Conservation (phyloP, 2,329 filamentous ascomycete genomes). For the Ascochyta clinopodiicola region DNA sequence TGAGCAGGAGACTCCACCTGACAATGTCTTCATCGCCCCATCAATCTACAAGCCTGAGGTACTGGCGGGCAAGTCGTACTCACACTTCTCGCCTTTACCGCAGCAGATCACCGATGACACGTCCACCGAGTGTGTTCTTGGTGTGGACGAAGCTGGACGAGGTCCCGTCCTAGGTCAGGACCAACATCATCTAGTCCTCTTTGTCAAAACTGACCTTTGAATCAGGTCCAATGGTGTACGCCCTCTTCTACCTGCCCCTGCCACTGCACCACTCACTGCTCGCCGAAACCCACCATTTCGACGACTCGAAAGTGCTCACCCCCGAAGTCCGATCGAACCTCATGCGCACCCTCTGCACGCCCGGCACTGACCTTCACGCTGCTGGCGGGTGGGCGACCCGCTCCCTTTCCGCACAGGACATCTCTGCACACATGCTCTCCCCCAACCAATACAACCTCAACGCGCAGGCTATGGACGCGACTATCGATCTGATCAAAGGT, state of each 20-base stretch:
- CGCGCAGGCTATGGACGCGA: constrained; percentile 93
- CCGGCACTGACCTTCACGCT: constrained; percentile 62
- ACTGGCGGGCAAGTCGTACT: constrained; percentile 55
- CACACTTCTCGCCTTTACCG: constrained; percentile 56
- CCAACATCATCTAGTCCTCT: neutral
- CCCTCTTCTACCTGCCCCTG: constrained; percentile 72
- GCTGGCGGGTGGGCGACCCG: constrained; percentile 85
- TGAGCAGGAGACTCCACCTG: constrained; percentile 44
- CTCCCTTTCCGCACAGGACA: constrained; percentile 82
- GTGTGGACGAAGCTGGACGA: constrained; percentile 91
- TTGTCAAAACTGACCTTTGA: constrained; percentile 30
- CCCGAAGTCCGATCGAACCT: constrained; percentile 77
- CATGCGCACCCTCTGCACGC: constrained; percentile 73
- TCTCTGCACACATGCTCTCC: constrained; percentile 77
- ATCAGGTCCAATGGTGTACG: constrained; percentile 72
- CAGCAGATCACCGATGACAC: constrained; percentile 49
- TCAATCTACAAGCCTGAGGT: constrained; percentile 52
- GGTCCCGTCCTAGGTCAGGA: constrained; percentile 83
- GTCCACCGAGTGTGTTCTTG: constrained; percentile 73
- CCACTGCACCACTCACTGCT: constrained; percentile 74
- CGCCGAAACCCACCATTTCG: constrained; percentile 80
- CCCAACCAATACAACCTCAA: constrained; percentile 83
- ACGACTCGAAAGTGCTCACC: constrained; percentile 93
- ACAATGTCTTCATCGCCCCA: constrained; percentile 55
- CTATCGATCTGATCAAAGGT: constrained; percentile 78